Percentiles rank a stretch among this genome's conserved stretches.
These are phyloP conservation scores for Chaetomiaceae sp. DNA, from an alignment of 2,329 filamentous ascomycete species.

Conservation along the genomic window DNA sequence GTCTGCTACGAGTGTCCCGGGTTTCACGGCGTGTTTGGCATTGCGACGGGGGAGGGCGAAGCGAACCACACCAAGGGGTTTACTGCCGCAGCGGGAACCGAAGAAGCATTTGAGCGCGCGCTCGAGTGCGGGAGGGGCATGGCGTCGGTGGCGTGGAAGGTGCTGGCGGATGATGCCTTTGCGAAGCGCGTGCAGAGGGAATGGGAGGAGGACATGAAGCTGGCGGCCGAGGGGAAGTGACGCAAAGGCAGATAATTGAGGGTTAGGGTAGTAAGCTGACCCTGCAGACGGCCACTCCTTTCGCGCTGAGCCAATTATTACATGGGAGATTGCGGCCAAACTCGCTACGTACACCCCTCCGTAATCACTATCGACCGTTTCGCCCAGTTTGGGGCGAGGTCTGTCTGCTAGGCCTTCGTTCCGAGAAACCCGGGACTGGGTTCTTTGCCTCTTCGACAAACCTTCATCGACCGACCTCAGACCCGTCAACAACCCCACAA, in stretches of 20 bases:
- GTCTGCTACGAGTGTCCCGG: slow-evolving; percentile 39
- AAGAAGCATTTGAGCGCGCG: slow-evolving; percentile 31
- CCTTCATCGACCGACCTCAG: background rate
- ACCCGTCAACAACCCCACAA: background rate
- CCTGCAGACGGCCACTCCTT: too few species aligned
- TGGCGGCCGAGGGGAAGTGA: slow-evolving; percentile 24
- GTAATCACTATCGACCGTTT: too few species aligned
- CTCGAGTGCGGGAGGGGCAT: slow-evolving; percentile 31
- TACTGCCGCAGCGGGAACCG: slow-evolving; percentile 33
- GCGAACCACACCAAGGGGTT: slow-evolving; percentile 40
- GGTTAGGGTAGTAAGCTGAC: too few species aligned
- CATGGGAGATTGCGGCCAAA: too few species aligned
- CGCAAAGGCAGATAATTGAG: background rate
- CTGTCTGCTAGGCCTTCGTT: too few species aligned
- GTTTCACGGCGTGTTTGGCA: slow-evolving; percentile 38
- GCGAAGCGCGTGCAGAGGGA: slow-evolving; percentile 68
- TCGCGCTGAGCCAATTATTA: too few species aligned
- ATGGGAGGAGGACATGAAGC: slow-evolving; percentile 48
- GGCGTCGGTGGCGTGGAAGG: slow-evolving; percentile 28
- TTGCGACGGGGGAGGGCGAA: slow-evolving; percentile 29
- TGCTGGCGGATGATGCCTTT: slow-evolving; percentile 65
- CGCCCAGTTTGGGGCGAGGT: too few species aligned
- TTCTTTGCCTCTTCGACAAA: background rate
- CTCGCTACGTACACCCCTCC: too few species aligned
- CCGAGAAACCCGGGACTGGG: too few species aligned